Evolutionary conservation across 257 asterid genomes (phyloP).

Genomic region (Craterostigma plantagineum): DNA sequence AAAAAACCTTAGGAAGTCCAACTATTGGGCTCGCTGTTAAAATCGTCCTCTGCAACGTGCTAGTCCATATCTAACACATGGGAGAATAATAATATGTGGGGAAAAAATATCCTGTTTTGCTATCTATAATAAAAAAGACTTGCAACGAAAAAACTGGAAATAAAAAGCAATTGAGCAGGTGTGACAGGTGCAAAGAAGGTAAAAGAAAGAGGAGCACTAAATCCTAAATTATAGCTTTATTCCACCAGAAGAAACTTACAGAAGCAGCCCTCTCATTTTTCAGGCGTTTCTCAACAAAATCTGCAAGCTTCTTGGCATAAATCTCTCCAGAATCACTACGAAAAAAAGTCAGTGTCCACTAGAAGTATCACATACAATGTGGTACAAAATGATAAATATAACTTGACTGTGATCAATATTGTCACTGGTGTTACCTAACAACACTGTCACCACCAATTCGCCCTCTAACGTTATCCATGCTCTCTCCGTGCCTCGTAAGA

Average conservation of each 20-base stretch:
- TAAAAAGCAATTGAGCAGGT: too few relatives aligned
- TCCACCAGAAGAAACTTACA: slow-evolving; percentile 35
- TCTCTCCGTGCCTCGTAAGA: slow-evolving; percentile 98
- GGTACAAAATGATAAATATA: too few relatives aligned
- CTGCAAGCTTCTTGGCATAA: slow-evolving; percentile 77
- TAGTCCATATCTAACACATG: slow-evolving; percentile 74
- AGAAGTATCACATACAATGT: neutral
- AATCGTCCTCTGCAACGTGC: slow-evolving; percentile 96
- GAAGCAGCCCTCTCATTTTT: slow-evolving; percentile 95
- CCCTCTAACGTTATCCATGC: slow-evolving; percentile 85
- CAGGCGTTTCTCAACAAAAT: slow-evolving; percentile 87
- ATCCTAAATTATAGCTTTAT: too few relatives aligned
- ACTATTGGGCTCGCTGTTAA: slow-evolving; percentile 67
- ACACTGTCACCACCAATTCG: slow-evolving; percentile 96
- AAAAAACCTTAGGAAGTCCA: slow-evolving; percentile 86
- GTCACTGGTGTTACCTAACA: slow-evolving; percentile 29
- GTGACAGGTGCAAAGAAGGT: too few relatives aligned
- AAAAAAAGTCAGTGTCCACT: neutral
- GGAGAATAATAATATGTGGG: slow-evolving; percentile 10
- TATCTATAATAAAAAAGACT: too few relatives aligned
- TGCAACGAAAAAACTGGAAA: too few relatives aligned
- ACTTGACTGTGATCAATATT: too few relatives aligned
- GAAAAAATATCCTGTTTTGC: neutral
- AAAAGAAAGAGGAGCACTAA: too few relatives aligned
- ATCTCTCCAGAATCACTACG: slow-evolving; percentile 88